These are phyloP conservation scores for Sugiyamaella neomexicana DNA, from an alignment of 1,139 yeast genomes.

Conservation along the genomic window DNA sequence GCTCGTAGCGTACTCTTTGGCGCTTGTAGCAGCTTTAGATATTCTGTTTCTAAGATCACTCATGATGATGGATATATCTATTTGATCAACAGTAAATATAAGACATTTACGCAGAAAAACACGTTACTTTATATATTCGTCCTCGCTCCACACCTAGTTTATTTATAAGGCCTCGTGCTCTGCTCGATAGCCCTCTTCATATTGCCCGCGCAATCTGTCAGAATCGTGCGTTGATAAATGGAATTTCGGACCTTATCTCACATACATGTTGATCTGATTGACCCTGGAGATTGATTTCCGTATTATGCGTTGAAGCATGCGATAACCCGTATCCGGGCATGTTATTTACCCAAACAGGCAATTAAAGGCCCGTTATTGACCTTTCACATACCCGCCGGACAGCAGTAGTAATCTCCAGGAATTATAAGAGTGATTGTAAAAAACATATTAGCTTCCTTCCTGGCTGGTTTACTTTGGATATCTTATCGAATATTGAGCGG, in stretches of 20 bases:
- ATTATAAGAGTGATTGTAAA: neutral
- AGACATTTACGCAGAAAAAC: too few species aligned
- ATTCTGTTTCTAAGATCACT: neutral
- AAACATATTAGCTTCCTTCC: neutral
- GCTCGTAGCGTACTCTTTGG: conserved; percentile 13
- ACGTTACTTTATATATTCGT: too few species aligned
- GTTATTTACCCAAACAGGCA: neutral
- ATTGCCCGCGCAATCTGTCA: neutral
- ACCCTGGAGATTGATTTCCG: neutral
- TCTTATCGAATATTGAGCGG: neutral
- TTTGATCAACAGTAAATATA: too few species aligned
- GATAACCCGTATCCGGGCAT: neutral
- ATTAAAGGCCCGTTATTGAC: neutral
- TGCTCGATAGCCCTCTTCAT: neutral
- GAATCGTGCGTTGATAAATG: neutral
- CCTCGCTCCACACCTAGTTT: too few species aligned
- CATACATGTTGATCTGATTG: neutral
- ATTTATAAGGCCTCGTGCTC: too few species aligned
- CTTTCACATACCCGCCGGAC: neutral
- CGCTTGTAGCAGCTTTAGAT: neutral
- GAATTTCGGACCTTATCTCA: neutral
- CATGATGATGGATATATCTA: neutral
- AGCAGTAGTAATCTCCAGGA: neutral
- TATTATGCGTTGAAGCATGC: neutral
- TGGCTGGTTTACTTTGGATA: neutral